phyloP scores from a whole-genome alignment of 805 yeast species.

The Candida silvicultrix region DNA sequence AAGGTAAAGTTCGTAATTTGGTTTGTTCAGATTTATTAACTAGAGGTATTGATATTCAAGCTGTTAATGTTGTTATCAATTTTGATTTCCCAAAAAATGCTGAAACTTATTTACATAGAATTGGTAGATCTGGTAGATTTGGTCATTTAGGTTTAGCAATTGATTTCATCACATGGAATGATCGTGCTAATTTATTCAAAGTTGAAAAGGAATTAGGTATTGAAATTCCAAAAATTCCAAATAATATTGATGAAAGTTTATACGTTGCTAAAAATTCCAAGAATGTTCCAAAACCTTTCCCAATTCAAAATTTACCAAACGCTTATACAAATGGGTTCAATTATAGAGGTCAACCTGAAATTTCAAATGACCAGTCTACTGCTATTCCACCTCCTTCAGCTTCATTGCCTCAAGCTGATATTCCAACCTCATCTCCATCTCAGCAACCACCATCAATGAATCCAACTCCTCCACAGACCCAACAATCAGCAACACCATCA shows the following conservation, averaged over 20 bases:
- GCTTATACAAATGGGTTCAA: constrained; percentile 32
- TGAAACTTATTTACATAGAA: constrained; percentile 95
- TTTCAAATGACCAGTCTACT: constrained; percentile 6
- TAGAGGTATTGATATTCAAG: constrained; percentile 98
- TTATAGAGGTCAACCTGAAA: constrained; percentile 40
- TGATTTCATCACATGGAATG: constrained; percentile 94
- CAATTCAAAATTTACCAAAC: constrained; percentile 52
- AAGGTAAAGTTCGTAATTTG: constrained; percentile 93
- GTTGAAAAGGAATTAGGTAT: constrained; percentile 97
- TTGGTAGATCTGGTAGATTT: constrained; percentile 98
- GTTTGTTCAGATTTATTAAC: constrained; percentile 96
- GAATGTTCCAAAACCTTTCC: constrained; percentile 85
- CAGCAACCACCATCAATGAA: constrained; percentile 14
- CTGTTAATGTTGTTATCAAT: constrained; percentile 95
- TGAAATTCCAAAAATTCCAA: constrained; percentile 94
- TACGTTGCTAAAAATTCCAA: constrained; percentile 78
- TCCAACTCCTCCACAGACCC: constrained; percentile 11
- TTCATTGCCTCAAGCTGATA: constrained; percentile 4
- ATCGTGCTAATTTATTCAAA: constrained; percentile 85
- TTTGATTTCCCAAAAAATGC: constrained; percentile 98
- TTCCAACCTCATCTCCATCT: constrained; percentile 16
- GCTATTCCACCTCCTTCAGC: constrained; percentile 4
- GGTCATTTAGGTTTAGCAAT: constrained; percentile 98
- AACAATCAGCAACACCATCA: constrained; percentile 5
- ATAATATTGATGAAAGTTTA: constrained; percentile 80